Evolutionary conservation across 805 yeast genomes (phyloP).

Genomic region (Kluyveromyces lactis): DNA sequence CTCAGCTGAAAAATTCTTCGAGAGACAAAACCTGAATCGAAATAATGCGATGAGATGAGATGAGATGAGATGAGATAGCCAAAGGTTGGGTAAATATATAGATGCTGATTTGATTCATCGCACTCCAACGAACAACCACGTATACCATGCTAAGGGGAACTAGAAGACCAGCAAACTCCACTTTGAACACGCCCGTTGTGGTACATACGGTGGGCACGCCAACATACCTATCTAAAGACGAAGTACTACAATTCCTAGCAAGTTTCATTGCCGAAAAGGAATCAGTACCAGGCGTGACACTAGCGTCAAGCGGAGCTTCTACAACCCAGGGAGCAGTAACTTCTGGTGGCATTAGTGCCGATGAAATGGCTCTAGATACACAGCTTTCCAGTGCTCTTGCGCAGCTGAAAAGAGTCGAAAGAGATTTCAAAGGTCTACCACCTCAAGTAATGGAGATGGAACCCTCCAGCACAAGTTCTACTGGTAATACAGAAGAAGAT

Average conservation of each 20-base stretch:
- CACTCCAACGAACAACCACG: too few species aligned
- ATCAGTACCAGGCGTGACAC: conserved; percentile 8
- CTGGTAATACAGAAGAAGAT: conserved; percentile 4
- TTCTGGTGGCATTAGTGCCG: conserved; percentile 4
- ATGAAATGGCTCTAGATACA: conserved; percentile 15
- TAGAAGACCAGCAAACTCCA: conserved; percentile 17
- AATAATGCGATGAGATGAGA: too few species aligned
- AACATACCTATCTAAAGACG: conserved; percentile 21
- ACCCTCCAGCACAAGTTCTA: not conserved
- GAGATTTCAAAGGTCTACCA: conserved; percentile 75
- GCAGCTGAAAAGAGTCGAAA: conserved; percentile 64
- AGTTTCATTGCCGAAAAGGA: conserved; percentile 23
- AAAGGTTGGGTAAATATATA: too few species aligned
- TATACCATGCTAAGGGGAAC: conserved; percentile 13
- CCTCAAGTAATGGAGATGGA: conserved; percentile 33
- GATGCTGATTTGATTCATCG: too few species aligned
- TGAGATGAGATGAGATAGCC: too few species aligned
- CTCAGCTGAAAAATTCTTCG: too few species aligned
- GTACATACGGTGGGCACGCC: conserved; percentile 19
- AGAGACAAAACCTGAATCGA: too few species aligned
- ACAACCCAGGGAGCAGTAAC: conserved; percentile 1
- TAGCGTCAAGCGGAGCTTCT: not conserved
- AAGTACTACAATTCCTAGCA: conserved; percentile 21
- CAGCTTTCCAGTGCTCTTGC: conserved; percentile 31
- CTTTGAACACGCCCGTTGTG: conserved; percentile 24